phyloP scores from a whole-genome alignment of 768 basidiomycete genomes.

The Boletus vinaceobasis region DNA sequence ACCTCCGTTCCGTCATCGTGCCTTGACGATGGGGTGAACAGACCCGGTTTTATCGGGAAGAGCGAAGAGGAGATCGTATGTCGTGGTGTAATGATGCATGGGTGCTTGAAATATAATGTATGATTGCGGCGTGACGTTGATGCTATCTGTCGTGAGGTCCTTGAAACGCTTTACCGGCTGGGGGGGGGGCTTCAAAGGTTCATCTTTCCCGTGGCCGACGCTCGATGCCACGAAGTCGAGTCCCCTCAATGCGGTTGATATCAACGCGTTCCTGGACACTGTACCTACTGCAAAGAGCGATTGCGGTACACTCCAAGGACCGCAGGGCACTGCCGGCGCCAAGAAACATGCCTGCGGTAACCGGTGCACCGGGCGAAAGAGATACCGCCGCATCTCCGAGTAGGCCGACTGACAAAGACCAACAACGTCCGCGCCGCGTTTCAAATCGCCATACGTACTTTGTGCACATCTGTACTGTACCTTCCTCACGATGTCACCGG shows the following conservation, averaged over 20 bases:
- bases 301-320: too few species aligned
- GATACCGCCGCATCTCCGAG: too few species aligned
- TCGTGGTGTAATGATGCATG: background rate
- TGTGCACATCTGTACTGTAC: too few species aligned
- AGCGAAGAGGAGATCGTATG: background rate
- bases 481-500: background rate
- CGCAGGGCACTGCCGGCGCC: too few species aligned
- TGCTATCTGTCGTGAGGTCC: background rate
- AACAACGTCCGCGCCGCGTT: too few species aligned
- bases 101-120: background rate
- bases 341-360: too few species aligned
- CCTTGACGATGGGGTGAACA: constrained; percentile 5
- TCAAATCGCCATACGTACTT: background rate
- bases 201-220: background rate
- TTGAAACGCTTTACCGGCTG: background rate
- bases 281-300: too few species aligned
- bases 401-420: too few species aligned
- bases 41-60: background rate
- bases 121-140: background rate
- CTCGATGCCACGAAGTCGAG: too few species aligned
- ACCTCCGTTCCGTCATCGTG: constrained; percentile 28
- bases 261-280: too few species aligned
- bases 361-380: too few species aligned
- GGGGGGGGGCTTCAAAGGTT: background rate
- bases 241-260: too few species aligned